Evolutionary conservation across 2,329 filamentous ascomycete species (phyloP).

Genomic region (Dactylellina leptospora): DNA sequence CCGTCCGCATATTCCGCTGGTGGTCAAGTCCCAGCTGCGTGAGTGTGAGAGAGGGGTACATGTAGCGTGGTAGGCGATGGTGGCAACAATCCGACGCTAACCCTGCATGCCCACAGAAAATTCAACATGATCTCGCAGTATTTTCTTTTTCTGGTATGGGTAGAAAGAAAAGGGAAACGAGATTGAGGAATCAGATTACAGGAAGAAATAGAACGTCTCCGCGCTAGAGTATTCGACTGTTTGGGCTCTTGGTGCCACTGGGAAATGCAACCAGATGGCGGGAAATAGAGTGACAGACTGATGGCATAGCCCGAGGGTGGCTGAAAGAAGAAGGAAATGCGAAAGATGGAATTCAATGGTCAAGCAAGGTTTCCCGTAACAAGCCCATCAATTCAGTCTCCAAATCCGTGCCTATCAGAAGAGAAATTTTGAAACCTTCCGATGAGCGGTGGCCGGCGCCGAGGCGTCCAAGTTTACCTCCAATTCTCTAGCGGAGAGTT

Average conservation of each 20-base stretch:
- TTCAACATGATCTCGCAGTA: slow-evolving; percentile 18
- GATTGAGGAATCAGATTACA: neutral
- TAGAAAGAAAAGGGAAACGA: slow-evolving; percentile 5
- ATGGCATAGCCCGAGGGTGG: slow-evolving; percentile 16
- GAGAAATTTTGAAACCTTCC: slow-evolving; percentile 44
- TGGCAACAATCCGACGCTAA: slow-evolving; percentile 51
- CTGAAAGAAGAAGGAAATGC: slow-evolving; percentile 51
- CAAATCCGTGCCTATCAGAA: slow-evolving; percentile 32
- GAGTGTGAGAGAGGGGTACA: slow-evolving; percentile 36
- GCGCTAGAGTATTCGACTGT: slow-evolving; percentile 13
- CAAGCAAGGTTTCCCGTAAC: slow-evolving; percentile 36
- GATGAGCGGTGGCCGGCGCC: slow-evolving; percentile 49
- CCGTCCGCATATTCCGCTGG: slow-evolving; percentile 41
- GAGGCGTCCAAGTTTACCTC: slow-evolving; percentile 23
- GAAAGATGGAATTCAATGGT: slow-evolving; percentile 41
- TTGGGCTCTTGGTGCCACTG: neutral
- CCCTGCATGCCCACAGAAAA: slow-evolving; percentile 42
- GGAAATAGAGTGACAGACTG: slow-evolving; percentile 32
- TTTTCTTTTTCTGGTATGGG: slow-evolving; percentile 17
- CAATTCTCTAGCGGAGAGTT: slow-evolving; percentile 51
- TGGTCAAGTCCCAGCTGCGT: slow-evolving; percentile 45
- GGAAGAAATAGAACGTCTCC: slow-evolving; percentile 12
- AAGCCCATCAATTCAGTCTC: slow-evolving; percentile 21
- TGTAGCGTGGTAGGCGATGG: slow-evolving; percentile 49
- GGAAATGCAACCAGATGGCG: slow-evolving; percentile 24